Conservation (phyloP, 441 rosid species). For the Adansonia madagascariensis region DNA sequence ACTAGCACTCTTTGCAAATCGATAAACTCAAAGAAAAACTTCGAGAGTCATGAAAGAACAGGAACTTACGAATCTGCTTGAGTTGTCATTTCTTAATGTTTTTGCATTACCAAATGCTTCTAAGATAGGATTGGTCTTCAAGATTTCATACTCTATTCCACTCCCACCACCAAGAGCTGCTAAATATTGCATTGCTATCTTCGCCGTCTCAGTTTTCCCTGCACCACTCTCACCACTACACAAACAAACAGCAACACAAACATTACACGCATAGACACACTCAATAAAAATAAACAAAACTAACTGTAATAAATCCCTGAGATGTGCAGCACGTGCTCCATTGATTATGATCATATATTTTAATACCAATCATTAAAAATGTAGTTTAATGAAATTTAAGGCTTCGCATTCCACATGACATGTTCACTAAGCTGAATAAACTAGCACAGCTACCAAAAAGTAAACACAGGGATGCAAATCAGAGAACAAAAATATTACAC, state of each 20-base stretch:
- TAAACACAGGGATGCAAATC: not conserved
- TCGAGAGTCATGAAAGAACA: constrained; percentile 28
- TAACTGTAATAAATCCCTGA: constrained; percentile 14
- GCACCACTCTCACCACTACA: constrained; percentile 99
- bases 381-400: constrained; percentile 12
- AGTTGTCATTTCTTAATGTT: constrained; percentile 92
- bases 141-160: constrained; percentile 94
- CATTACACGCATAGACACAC: constrained; percentile 2
- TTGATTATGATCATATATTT: constrained; percentile 7
- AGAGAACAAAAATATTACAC: constrained; percentile 5
- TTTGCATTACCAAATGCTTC: constrained; percentile 99
- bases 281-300: not conserved
- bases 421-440: not conserved
- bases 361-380: not conserved
- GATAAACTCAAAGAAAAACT: constrained; percentile 12
- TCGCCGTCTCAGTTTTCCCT: constrained; percentile 99
- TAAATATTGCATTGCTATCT: constrained; percentile 99
- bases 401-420: constrained; percentile 1
- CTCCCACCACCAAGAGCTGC: constrained; percentile 99
- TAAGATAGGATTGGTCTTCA: constrained; percentile 94
- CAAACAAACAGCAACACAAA: constrained; percentile 36
- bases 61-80: constrained; percentile 96
- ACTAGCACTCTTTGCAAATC: constrained; percentile 12
- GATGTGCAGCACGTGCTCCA: not conserved
- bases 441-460: not conserved